Evolutionary conservation across 768 basidiomycete genomes (phyloP), one percentile per base, ranked within the genome.

Genomic region (Russula brevipes): DNA sequence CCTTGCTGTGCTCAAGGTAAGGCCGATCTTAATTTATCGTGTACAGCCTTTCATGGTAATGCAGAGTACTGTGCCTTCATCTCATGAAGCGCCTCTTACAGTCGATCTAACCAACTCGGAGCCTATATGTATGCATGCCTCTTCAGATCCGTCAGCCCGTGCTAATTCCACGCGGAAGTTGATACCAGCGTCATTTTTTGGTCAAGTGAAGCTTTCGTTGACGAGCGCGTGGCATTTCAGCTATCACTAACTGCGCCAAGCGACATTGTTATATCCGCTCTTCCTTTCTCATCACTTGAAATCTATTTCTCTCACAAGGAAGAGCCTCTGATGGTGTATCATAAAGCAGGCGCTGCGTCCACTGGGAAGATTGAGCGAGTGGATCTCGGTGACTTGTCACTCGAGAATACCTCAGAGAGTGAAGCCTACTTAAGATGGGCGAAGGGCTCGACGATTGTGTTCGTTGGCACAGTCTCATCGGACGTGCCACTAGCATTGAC

Each of bases 41-140:
- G 55, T 38, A 30, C 33, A 3, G 33, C 24, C 30, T 44, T 54
- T 33, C 50, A 41, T n/a, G 10, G 7, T 31, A 30, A 39, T 54
- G 17, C 68, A 94, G 91, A 90, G 84, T 60, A 87, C 89, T 5
- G 80, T 87, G 0, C 91, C 91, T 5, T 73, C 83, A 0, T 76
- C 77, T 3, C 72, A 80, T n/a, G 81, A 85, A 33, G 78, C 79
- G 24, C 73, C 83, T 7, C 71, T 94, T 39, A 70, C 82, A 4
- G 77, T 93, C 5, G 85, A 91, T 63, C 74, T 89, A 42, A 74
- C 78, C 33, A 86, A 90, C 60, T 81, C 84, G 1, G 79, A 80
- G 50, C 81, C 85, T 1, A 81, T 89, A 14, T 78, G 88, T 90
- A 72, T 59, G 85, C 73, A 10, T 9, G n/a, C 10, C 47, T 51